A percentile compares a stretch with the other conserved stretches of the same genome.
Evolutionary conservation across 352 stramenopile genomes (phyloP).

Genomic region (Phytophthora constricta): DNA sequence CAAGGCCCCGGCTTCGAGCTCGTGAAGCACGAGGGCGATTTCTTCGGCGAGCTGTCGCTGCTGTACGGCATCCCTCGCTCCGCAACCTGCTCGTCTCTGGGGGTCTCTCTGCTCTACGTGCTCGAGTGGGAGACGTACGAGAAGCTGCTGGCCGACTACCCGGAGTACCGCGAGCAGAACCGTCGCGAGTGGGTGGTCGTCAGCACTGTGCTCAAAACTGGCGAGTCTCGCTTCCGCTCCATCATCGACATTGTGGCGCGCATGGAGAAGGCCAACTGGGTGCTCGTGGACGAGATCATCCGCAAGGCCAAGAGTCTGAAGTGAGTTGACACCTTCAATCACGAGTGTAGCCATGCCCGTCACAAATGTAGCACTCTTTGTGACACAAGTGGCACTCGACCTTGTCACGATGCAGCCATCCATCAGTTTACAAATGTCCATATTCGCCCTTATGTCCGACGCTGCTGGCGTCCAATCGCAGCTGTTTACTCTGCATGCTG

Average conservation of each 20-base stretch:
- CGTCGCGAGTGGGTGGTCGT: conserved; percentile 78
- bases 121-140: conserved; percentile 83
- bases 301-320: conserved; percentile 73
- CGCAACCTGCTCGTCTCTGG: conserved; percentile 70
- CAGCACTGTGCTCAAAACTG: conserved; percentile 63
- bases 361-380: neutral
- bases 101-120: conserved; percentile 78
- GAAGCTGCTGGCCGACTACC: conserved; percentile 66
- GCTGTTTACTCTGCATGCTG: neutral
- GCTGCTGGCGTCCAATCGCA: neutral
- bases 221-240: conserved; percentile 73
- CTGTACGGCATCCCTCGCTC: conserved; percentile 81
- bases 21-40: conserved; percentile 78
- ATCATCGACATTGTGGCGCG: conserved; percentile 69
- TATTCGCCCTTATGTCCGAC: neutral
- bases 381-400: too few species aligned
- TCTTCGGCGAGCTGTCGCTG: conserved; percentile 76
- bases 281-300: conserved; percentile 72
- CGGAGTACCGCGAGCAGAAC: conserved; percentile 77
- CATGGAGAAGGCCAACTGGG: conserved; percentile 72
- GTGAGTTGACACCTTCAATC: conserved; percentile 18
- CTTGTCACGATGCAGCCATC: neutral
- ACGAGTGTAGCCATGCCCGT: conserved; percentile 18
- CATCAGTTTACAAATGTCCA: conserved; percentile 1
- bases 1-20: conserved; percentile 69